Conservation (phyloP, 2,329 filamentous ascomycete species). For the Talaromyces sp. region DNA sequence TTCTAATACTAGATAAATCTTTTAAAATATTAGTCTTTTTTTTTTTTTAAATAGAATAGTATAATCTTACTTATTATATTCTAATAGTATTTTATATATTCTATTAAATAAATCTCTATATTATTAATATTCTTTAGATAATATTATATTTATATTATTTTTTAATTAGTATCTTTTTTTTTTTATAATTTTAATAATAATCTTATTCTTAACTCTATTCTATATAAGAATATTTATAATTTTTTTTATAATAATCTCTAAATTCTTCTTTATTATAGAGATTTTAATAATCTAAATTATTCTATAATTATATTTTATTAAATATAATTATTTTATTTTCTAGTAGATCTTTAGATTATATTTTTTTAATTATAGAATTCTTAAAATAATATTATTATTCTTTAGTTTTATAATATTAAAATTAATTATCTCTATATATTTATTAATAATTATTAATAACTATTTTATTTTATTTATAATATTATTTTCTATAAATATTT, state of each 20-base stretch:
- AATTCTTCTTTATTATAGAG: background rate
- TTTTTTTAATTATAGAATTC: background rate
- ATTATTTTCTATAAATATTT: too few relatives aligned
- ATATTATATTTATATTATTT: conserved; percentile 3
- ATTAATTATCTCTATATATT: background rate
- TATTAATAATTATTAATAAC: too few relatives aligned
- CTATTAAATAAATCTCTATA: conserved; percentile 13
- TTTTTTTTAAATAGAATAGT: background rate
- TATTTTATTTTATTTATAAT: too few relatives aligned
- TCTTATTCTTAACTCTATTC: background rate
- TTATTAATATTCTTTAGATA: conserved; percentile 10
- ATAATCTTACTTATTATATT: conserved; percentile 5
- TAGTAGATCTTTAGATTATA: background rate
- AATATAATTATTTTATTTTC: background rate
- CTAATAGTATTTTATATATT: conserved; percentile 4
- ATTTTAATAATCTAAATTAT: background rate
- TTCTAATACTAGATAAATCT: too few relatives aligned
- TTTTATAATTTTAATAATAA: background rate
- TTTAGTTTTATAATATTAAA: background rate
- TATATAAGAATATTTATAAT: background rate
- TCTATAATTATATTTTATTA: background rate
- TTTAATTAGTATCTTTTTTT: background rate
- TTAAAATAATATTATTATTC: background rate
- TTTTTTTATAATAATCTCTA: background rate
- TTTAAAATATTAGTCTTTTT: conserved; percentile 4